A percentile compares a stretch with the other conserved stretches of the same genome.
Conservation (phyloP, 805 yeast genomes). For the Barnettozyma pratensis region DNA sequence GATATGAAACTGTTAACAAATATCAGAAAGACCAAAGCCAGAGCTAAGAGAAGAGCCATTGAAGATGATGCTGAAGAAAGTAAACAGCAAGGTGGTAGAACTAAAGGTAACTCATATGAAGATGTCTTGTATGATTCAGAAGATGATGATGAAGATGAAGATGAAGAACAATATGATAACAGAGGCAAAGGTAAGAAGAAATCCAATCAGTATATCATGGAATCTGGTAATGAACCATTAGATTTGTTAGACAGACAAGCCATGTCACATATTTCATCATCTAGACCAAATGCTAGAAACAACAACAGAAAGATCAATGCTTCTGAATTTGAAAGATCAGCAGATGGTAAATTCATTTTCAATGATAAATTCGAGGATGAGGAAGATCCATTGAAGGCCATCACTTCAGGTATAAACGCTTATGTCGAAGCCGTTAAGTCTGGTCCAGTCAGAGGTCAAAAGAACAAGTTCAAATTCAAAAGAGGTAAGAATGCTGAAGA, state of each 20-base stretch:
- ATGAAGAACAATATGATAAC: slow-evolving; percentile 23
- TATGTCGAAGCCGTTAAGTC: slow-evolving; percentile 90
- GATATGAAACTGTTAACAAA: slow-evolving; percentile 79
- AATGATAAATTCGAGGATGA: slow-evolving; percentile 35
- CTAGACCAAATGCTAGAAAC: slow-evolving; percentile 61
- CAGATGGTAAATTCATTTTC: slow-evolving; percentile 65
- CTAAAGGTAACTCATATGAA: slow-evolving; percentile 81
- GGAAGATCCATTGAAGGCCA: slow-evolving; percentile 43
- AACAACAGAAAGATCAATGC: slow-evolving; percentile 33
- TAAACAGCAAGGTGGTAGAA: slow-evolving; percentile 34
- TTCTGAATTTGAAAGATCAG: slow-evolving; percentile 28
- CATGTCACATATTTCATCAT: slow-evolving; percentile 81
- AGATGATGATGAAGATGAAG: slow-evolving; percentile 48
- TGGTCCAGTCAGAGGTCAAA: slow-evolving; percentile 93
- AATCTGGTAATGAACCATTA: slow-evolving; percentile 72
- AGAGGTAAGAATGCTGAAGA: slow-evolving; percentile 51
- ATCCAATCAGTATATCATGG: slow-evolving; percentile 66
- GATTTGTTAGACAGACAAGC: slow-evolving; percentile 85
- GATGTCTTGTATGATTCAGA: slow-evolving; percentile 82
- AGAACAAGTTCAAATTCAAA: slow-evolving; percentile 84
- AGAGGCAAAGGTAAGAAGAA: slow-evolving; percentile 24
- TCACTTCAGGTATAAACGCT: slow-evolving; percentile 72
- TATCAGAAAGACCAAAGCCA: slow-evolving; percentile 78
- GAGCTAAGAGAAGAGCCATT: slow-evolving; percentile 70
- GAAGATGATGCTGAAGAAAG: slow-evolving; percentile 34